Evolutionary conservation across 2,329 filamentous ascomycete species (phyloP), one percentile per base, ranked within the genome.

Genomic region (Cercospora beticola): DNA sequence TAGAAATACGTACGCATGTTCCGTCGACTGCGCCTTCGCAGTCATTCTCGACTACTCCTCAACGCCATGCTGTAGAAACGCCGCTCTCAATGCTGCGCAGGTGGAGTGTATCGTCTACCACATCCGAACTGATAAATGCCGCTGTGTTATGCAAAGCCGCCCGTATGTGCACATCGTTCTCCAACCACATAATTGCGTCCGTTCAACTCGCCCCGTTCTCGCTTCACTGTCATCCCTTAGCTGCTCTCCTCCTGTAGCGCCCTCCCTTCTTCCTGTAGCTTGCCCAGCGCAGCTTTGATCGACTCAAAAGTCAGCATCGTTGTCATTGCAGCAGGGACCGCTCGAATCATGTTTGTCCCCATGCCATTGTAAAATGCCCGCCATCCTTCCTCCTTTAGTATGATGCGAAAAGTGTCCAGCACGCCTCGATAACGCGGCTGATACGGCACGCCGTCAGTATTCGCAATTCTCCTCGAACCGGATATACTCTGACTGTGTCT

Each of bases 231-330:
- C 1, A 6, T 52, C 18, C 12, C 54, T 70, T 58, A 66, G 21
- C 61, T 62, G 4, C 61, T 69, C 30, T 71, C 70, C 62, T 64
- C 59, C 68, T 67, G 58, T 36, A 78, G 62, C 63, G 73, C 74
- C 49, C 62, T 72, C 10, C 85, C 86, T 75, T 88, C 85, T 67
- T 83, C 81, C 75, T 88, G 87, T 65, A 88, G 72, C 65, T 80
- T 82, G 62, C 83, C 82, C 65, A 88, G 83, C 16, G 82, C 78
- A 68, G 86, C 85, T 72, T 85, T 85, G 68, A 90, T 79, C 73
- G 90, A 95, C 82, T 99, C 95, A 78, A 97, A 99, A 12, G 94
- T 98, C 78, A 98, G 85, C 90, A 99, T 96, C 3, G 95, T 99
- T 28, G 97, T 97, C 76, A 97, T 97, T 21, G 95, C 94, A 23